These are phyloP conservation scores for Neurospora africana DNA, from an alignment of 495 filamentous ascomycete genomes.

Conservation along the genomic window DNA sequence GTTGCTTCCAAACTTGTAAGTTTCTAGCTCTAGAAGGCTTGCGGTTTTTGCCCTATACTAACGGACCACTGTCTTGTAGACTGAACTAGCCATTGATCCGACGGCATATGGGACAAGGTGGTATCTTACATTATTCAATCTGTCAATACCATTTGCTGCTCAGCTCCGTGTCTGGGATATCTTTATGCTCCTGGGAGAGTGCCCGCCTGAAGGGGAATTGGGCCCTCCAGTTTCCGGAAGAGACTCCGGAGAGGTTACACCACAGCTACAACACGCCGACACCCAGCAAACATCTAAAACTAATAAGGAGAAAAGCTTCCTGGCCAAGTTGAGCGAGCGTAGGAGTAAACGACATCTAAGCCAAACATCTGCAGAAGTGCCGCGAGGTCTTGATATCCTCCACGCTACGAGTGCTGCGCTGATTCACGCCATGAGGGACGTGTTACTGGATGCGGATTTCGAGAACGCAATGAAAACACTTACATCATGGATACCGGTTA, in stretches of 20 bases:
- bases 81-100: constrained; percentile 67
- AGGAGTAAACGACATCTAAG: not conserved
- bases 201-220: constrained; percentile 17
- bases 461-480: constrained; percentile 97
- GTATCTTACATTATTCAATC: constrained; percentile 98
- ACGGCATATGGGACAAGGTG: constrained; percentile 92
- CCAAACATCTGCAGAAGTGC: constrained; percentile 1
- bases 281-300: not conserved
- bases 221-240: constrained; percentile 8
- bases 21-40: constrained; percentile 8
- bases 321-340: not conserved
- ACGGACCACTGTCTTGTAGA: constrained; percentile 32
- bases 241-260: not conserved
- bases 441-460: constrained; percentile 88
- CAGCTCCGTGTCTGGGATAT: constrained; percentile 99
- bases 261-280: constrained; percentile 4
- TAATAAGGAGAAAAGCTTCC: not conserved
- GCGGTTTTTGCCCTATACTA: not conserved
- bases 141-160: constrained; percentile 89
- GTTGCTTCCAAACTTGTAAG: constrained; percentile 71
- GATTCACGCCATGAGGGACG: constrained; percentile 84
- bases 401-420: constrained; percentile 86
- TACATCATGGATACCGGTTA: constrained; percentile 90
- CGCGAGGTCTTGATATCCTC: constrained; percentile 64
- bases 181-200: constrained; percentile 92